A percentile compares a stretch with the other conserved stretches of the same genome.
Evolutionary conservation across 1,139 yeast genomes (phyloP).

Genomic region (Suhomyces wounanorum): DNA sequence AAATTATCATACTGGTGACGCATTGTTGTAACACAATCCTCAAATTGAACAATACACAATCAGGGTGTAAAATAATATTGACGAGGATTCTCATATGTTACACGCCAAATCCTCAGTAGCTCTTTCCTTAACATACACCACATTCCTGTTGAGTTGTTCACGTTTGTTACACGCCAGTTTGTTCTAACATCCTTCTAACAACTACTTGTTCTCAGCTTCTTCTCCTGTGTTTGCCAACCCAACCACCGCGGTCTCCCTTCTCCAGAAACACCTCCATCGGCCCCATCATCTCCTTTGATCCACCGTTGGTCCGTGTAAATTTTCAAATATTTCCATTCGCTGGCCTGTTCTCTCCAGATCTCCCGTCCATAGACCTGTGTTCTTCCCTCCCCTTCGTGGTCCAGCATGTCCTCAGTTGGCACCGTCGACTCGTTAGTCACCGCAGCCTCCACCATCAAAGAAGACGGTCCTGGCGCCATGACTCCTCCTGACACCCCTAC

Average conservation of each 20-base stretch:
- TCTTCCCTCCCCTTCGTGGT: background rate
- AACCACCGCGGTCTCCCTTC: no score
- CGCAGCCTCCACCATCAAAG: slow-evolving; percentile 13
- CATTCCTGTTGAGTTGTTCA: background rate
- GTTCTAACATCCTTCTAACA: background rate
- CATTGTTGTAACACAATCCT: slow-evolving; percentile 7
- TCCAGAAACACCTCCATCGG: background rate
- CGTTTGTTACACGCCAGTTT: background rate
- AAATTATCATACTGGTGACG: slow-evolving; percentile 1
- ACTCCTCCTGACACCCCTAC: slow-evolving; percentile 10
- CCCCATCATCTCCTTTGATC: background rate
- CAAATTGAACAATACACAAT: slow-evolving; percentile 3
- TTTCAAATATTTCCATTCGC: background rate
- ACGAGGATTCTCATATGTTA: slow-evolving; percentile 9
- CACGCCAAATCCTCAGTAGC: slow-evolving; percentile 6
- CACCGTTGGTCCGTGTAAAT: no score
- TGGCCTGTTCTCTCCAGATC: background rate
- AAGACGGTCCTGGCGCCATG: slow-evolving; percentile 3
- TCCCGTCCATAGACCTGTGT: background rate
- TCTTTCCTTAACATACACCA: background rate
- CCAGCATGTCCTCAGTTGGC: slow-evolving; percentile 16
- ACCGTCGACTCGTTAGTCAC: slow-evolving; percentile 18
- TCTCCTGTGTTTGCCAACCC: no score
- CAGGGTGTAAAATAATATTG: slow-evolving; percentile 8
- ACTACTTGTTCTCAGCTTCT: background rate